Percentiles rank a stretch among this genome's conserved stretches.
Evolutionary conservation across 495 filamentous ascomycete species (phyloP).

Genomic region (Penicillium diatomitis): DNA sequence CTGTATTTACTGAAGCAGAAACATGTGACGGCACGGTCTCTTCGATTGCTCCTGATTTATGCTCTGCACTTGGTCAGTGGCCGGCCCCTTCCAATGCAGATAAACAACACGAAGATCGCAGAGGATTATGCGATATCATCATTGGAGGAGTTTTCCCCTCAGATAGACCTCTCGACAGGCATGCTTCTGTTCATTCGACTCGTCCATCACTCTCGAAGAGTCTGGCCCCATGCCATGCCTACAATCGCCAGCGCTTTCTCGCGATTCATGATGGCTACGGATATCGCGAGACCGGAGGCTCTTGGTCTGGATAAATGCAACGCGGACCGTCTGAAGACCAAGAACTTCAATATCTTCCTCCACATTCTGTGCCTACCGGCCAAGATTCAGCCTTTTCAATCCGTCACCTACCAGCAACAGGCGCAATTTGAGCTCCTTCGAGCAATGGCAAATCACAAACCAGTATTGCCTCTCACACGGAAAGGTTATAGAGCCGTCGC

Average conservation of each 20-base stretch:
- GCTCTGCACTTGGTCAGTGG: constrained; percentile 32
- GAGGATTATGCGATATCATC: neutral
- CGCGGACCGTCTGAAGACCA: constrained; percentile 18
- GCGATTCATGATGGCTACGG: constrained; percentile 19
- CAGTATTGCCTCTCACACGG: constrained; percentile 46
- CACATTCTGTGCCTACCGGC: constrained; percentile 46
- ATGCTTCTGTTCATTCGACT: constrained; percentile 40
- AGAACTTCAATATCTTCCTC: constrained; percentile 46
- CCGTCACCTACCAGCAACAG: constrained; percentile 41
- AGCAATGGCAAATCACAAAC: constrained; percentile 49
- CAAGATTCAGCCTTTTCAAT: constrained; percentile 38
- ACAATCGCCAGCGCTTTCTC: constrained; percentile 34
- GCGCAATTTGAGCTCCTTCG: constrained; percentile 56
- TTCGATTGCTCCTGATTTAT: constrained; percentile 36
- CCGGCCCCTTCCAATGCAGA: constrained; percentile 12
- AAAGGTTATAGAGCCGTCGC: constrained; percentile 55
- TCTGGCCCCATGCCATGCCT: constrained; percentile 48
- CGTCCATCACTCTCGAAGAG: constrained; percentile 46
- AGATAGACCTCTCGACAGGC: constrained; percentile 20
- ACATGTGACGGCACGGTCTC: constrained; percentile 27
- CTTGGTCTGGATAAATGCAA: constrained; percentile 1
- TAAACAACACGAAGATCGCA: neutral
- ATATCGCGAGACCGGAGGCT: neutral
- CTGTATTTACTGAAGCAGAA: constrained; percentile 40
- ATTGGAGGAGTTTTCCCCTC: constrained; percentile 5